Evolutionary conservation across 306 rosid species (phyloP).

Genomic region (Quercus robur): DNA sequence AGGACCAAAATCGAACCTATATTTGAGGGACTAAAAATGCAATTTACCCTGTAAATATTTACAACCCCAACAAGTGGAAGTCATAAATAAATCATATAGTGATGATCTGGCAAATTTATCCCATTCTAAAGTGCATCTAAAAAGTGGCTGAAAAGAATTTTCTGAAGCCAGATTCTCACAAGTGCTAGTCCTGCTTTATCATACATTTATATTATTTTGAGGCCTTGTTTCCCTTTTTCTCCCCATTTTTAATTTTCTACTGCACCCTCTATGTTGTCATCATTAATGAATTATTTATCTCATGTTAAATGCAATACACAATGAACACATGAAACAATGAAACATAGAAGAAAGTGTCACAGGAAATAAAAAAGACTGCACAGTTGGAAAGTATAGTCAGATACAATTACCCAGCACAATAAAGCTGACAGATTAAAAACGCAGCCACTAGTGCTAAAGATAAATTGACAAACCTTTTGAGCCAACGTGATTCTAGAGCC

Average conservation of each 20-base stretch:
- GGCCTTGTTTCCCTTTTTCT: neutral
- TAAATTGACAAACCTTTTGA: conserved; percentile 51
- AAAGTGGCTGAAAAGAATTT: neutral
- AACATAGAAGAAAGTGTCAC: conserved; percentile 15
- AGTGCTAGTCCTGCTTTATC: neutral
- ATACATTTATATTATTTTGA: neutral
- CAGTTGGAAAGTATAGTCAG: conserved; percentile 3
- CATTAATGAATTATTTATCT: conserved; percentile 18
- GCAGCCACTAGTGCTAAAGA: conserved; percentile 15
- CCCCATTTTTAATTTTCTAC: neutral
- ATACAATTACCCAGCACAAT: conserved; percentile 13
- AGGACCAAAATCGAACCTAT: too few species aligned
- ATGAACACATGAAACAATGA: conserved; percentile 8
- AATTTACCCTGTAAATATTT: neutral
- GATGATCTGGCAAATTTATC: too few species aligned
- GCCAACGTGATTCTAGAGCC: conserved; percentile 50
- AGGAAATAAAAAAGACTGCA: conserved; percentile 2
- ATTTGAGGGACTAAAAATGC: too few species aligned
- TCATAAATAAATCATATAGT: neutral
- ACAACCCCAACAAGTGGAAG: neutral
- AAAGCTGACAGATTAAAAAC: neutral
- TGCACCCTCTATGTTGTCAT: neutral
- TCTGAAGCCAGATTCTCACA: neutral
- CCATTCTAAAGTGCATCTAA: neutral
- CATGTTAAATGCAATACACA: conserved; percentile 5